phyloP scores from a whole-genome alignment of 2,329 filamentous ascomycete genomes.

The Penicillium fuscoglaucum region DNA sequence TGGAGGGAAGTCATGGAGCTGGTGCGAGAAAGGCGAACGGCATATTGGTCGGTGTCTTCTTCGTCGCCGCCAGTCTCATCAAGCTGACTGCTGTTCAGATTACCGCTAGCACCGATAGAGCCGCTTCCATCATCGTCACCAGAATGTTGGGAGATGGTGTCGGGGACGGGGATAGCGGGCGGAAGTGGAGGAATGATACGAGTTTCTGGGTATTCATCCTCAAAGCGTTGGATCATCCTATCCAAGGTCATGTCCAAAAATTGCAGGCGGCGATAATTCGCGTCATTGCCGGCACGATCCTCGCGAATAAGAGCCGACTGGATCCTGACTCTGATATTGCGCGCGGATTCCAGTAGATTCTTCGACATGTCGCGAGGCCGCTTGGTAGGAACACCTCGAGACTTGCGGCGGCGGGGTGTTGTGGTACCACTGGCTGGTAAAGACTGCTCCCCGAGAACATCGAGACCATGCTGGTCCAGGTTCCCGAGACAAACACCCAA shows the following conservation, averaged over 20 bases:
- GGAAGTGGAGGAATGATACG: constrained; percentile 49
- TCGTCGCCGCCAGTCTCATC: constrained; percentile 41
- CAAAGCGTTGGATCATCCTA: constrained; percentile 91
- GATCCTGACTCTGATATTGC: constrained; percentile 81
- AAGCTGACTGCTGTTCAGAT: constrained; percentile 28
- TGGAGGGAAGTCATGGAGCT: constrained; percentile 69
- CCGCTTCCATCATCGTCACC: constrained; percentile 33
- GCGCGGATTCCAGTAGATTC: constrained; percentile 79
- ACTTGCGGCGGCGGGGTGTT: constrained; percentile 56
- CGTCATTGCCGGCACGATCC: constrained; percentile 67
- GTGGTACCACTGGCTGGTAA: constrained; percentile 53
- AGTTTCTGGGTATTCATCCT: constrained; percentile 93
- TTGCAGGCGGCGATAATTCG: constrained; percentile 74
- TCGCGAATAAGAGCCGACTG: constrained; percentile 81
- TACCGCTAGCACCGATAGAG: constrained; percentile 35
- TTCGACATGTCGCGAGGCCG: constrained; percentile 93
- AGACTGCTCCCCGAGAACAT: constrained; percentile 39
- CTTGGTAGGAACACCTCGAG: constrained; percentile 50
- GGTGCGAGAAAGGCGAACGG: constrained; percentile 56
- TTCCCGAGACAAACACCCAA: constrained; percentile 87
- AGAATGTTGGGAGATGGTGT: constrained; percentile 38
- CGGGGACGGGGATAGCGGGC: constrained; percentile 25
- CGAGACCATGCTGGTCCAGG: constrained; percentile 58
- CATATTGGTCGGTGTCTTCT: constrained; percentile 45
- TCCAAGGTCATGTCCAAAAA: constrained; percentile 88